phyloP scores from a whole-genome alignment of 768 basidiomycete species.

The Hygrophoropsis aurantiaca region DNA sequence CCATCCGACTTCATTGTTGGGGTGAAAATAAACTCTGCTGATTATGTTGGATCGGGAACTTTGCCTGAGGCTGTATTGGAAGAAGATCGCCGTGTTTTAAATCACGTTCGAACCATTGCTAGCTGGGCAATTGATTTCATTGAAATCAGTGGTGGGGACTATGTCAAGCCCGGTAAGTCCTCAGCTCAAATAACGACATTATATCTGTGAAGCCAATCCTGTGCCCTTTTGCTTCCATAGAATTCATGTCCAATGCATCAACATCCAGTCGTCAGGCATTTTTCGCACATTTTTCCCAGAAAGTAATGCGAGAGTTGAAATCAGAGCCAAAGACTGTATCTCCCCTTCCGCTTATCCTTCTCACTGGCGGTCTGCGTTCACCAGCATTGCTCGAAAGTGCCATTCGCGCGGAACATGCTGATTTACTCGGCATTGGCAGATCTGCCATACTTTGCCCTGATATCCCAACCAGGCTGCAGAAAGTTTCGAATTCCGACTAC shows the following conservation, averaged over 20 bases:
- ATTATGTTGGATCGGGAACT: slow-evolving; percentile 50
- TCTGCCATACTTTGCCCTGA: slow-evolving; percentile 62
- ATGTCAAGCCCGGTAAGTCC: slow-evolving; percentile 68
- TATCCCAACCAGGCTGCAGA: slow-evolving; percentile 45
- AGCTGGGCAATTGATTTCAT: slow-evolving; percentile 78
- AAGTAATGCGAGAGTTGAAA: slow-evolving; percentile 49
- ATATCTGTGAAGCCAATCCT: background rate
- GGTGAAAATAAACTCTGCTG: slow-evolving; percentile 79
- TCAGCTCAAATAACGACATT: slow-evolving; percentile 13
- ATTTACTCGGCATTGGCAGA: slow-evolving; percentile 79
- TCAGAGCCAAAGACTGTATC: slow-evolving; percentile 19
- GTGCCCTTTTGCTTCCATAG: slow-evolving; percentile 44
- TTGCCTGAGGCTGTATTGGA: slow-evolving; percentile 31
- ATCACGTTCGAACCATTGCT: slow-evolving; percentile 61
- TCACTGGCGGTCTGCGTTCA: slow-evolving; percentile 79
- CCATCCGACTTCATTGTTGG: slow-evolving; percentile 67
- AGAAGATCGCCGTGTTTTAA: slow-evolving; percentile 44
- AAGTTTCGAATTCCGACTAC: slow-evolving; percentile 11
- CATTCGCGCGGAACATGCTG: slow-evolving; percentile 54
- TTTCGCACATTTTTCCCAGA: slow-evolving; percentile 66
- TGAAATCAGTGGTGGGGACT: slow-evolving; percentile 87
- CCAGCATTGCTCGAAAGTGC: slow-evolving; percentile 54
- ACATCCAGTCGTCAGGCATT: slow-evolving; percentile 62
- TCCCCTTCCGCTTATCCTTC: slow-evolving; percentile 59
- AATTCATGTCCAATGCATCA: slow-evolving; percentile 9